phyloP scores from a whole-genome alignment of 2,329 filamentous ascomycete species.

The Penicillium sp. region DNA sequence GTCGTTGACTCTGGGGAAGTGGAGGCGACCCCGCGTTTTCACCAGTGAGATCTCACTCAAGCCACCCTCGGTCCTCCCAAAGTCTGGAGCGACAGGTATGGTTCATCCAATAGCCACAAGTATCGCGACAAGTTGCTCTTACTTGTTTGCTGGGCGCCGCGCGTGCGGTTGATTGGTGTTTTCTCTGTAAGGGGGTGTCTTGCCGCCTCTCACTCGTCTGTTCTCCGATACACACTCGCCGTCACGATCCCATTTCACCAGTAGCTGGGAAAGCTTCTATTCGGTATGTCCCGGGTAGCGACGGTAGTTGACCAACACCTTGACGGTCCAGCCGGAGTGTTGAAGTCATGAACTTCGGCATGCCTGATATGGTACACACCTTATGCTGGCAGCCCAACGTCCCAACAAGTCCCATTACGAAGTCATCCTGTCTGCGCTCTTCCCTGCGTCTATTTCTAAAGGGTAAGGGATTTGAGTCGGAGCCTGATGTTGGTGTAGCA shows the following conservation, averaged over 20 bases:
- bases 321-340: background rate
- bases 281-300: background rate
- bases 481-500: background rate
- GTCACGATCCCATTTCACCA: background rate
- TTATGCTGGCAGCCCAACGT: background rate
- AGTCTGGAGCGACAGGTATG: background rate
- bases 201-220: background rate
- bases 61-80: background rate
- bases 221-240: background rate
- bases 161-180: background rate
- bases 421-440: background rate
- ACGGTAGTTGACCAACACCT: background rate
- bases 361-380: constrained; percentile 5
- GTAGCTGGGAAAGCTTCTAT: background rate
- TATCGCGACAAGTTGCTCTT: background rate
- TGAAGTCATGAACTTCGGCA: constrained; percentile 1
- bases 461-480: background rate
- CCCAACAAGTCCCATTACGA: background rate
- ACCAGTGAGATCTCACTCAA: background rate
- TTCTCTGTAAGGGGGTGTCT: constrained; percentile 1
- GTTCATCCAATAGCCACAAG: background rate
- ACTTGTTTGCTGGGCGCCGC: background rate
- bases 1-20: constrained; percentile 1
- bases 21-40: constrained; percentile 2
- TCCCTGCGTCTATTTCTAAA: background rate